Percentiles rank a stretch among this genome's conserved stretches.
These are phyloP conservation scores for Fusarium guadeloupense DNA, from an alignment of 2,329 filamentous ascomycete species.

Conservation along the genomic window DNA sequence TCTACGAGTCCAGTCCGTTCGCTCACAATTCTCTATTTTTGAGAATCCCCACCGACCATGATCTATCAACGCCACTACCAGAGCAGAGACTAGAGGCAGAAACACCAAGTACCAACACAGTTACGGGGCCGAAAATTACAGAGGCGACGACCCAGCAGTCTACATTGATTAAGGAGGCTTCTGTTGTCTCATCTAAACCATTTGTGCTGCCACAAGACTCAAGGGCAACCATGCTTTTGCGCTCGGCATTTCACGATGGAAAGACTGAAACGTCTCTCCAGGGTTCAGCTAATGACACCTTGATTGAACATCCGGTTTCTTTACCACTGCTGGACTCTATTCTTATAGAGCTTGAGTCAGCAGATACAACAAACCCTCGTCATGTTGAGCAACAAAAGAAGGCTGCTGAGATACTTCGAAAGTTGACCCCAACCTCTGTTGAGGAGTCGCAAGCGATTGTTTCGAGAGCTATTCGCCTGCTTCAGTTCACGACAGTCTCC, in stretches of 20 bases:
- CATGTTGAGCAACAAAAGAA: conserved; percentile 11
- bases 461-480: conserved; percentile 38
- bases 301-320: not conserved
- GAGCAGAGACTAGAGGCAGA: not conserved
- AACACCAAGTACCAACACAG: not conserved
- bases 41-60: conserved; percentile 23
- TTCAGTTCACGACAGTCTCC: conserved; percentile 32
- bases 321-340: conserved; percentile 18
- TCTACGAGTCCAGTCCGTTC: conserved; percentile 28
- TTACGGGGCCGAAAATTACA: not conserved
- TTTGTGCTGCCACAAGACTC: not conserved
- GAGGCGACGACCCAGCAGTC: not conserved
- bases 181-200: not conserved
- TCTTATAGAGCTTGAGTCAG: conserved; percentile 17
- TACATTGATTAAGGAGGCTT: not conserved
- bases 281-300: not conserved
- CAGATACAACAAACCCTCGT: not conserved
- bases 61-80: conserved; percentile 4
- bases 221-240: not conserved
- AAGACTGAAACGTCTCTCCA: not conserved
- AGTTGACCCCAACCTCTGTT: conserved; percentile 21
- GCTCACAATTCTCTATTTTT: conserved; percentile 29
- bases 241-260: not conserved
- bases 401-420: conserved; percentile 31
- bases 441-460: conserved; percentile 19